Base-by-base conservation (phyloP, 179 eudicot genomes). In the Carnegiea gigantea region DNA sequence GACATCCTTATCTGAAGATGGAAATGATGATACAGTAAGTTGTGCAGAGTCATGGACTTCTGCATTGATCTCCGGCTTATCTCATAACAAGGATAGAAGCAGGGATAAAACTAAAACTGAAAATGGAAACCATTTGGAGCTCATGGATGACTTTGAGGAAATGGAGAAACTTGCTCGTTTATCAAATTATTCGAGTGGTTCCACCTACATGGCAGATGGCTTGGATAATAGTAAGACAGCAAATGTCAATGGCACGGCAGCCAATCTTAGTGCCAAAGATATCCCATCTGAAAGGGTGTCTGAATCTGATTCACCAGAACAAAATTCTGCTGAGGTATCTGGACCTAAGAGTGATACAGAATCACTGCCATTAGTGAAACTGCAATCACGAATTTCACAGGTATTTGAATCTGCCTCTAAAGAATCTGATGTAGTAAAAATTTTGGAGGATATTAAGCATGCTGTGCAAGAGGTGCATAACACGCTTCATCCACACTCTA, bases 141-240 rank as follows among this genome's bases (percentile, higher is more conserved):
- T 97, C 20, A 97, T 97, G 99, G 98, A 97, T 83, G 99, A 97
- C 87, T 97, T 97, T 80, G 82, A 95, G 82, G 99, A 97, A 88
- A 97, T 97, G 99, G 99, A 97, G 87, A 97, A 93, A 83, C 87
- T 97, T 84, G 99, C 99, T 64, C 75, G 84, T 83, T 83, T 78
- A 65, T 84, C 98, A 44, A 86, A 86, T 82, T 91, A 86, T 59
- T 82, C 92, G 46, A 83, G 86, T 85, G 89, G 84, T 82, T 71
- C 77, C 59, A 73, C 76, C 77, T 82, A 85, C 33, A 65, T 70
- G 81, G 40, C 81, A 9, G 88, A 82, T 79, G 75, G 78, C 77
- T 73, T 86, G 73, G 78, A 80, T n/a, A 80, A 60, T 40, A 40
- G 44, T 60, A 71, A 73, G 73, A 78, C 80, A 78, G 74, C 76